Evolutionary conservation across 768 basidiomycete species (phyloP).

Genomic region (Kwoniella sp.): DNA sequence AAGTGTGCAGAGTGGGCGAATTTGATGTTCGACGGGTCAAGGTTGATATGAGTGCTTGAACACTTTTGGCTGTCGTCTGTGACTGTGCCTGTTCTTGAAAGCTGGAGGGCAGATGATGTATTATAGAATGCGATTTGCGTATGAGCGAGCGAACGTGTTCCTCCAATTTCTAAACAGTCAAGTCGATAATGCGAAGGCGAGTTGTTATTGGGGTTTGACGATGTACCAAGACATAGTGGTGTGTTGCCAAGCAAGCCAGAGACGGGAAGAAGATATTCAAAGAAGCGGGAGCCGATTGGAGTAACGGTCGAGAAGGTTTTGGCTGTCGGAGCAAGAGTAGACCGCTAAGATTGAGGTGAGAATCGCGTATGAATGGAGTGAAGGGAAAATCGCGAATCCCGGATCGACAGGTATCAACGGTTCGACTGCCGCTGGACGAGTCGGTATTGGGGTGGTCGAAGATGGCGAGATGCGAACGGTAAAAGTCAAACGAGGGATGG

Average conservation of each 20-base stretch:
- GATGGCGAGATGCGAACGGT: neutral
- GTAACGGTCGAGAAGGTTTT: too few species aligned
- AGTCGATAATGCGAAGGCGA: neutral
- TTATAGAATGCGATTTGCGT: neutral
- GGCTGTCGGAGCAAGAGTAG: too few species aligned
- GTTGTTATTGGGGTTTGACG: neutral
- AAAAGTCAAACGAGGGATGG: constrained; percentile 1
- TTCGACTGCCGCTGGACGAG: neutral
- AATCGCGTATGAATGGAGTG: neutral
- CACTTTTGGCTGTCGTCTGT: too few species aligned
- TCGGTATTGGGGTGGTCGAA: neutral
- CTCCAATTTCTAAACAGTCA: neutral
- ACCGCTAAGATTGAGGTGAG: neutral
- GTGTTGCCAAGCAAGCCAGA: neutral
- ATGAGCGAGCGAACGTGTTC: neutral
- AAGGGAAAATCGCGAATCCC: neutral
- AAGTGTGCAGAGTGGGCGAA: neutral
- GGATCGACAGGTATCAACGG: neutral
- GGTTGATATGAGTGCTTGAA: too few species aligned
- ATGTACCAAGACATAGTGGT: neutral
- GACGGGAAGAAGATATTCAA: too few species aligned
- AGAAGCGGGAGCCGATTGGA: too few species aligned
- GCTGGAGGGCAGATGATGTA: neutral
- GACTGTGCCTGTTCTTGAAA: too few species aligned
- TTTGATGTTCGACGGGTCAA: too few species aligned